phyloP scores from a whole-genome alignment of 345 rosid species.

The Rhodamnia rubescens region DNA sequence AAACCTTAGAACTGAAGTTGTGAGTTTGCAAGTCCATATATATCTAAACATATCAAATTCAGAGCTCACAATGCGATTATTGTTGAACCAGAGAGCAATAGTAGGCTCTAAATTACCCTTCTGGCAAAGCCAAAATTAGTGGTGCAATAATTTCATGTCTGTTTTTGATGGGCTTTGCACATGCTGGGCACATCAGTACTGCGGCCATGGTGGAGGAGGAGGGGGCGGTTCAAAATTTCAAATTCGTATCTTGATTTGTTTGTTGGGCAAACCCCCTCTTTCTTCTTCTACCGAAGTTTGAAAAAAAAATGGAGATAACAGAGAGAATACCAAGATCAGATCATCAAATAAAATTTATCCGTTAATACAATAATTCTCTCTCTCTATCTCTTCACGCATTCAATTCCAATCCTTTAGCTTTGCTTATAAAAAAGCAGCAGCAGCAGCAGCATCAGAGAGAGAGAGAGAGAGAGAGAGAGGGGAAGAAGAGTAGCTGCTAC shows the following conservation, averaged over 20 bases:
- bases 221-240: background rate
- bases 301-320: background rate
- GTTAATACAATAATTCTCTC: background rate
- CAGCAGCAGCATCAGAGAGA: background rate
- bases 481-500: slow-evolving; percentile 2
- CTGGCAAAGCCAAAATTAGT: background rate
- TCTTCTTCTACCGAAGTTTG: background rate
- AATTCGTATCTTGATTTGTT: background rate
- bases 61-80: too few relatives aligned
- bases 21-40: background rate
- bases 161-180: background rate
- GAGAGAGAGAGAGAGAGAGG: background rate
- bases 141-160: background rate
- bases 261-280: background rate
- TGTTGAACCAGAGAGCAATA: background rate
- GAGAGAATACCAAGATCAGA: background rate
- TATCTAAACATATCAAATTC: background rate
- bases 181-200: background rate
- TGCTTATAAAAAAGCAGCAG: background rate
- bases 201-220: background rate
- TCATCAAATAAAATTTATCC: background rate
- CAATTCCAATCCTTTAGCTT: background rate
- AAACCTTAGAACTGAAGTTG: background rate
- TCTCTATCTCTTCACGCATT: background rate
- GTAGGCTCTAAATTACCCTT: background rate